Evolutionary conservation across 2,329 filamentous ascomycete species (phyloP), one percentile per base, ranked within the genome.

Genomic region (Ascochyta lentis): DNA sequence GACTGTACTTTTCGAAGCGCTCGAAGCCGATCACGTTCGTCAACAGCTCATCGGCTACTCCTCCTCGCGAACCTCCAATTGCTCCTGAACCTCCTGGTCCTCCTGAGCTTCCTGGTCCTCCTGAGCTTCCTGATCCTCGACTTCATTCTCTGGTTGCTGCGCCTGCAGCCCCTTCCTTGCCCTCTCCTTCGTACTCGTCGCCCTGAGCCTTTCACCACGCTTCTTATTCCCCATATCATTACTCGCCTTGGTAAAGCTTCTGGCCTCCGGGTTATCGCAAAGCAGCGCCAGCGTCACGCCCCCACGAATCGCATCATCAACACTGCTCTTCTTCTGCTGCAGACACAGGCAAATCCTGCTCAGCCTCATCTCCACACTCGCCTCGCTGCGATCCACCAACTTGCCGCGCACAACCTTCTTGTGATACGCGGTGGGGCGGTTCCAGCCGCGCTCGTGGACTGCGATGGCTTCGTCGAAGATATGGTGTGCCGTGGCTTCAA

Each of bases 401-500:
- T 65, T 63, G 19, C 71, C 70, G 26, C 71, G 66, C 29, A 63
- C 58, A 3, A 58, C 58, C 16, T 64, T 49, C 50, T 67, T 68
- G 58, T 70, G 59, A 58, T 72, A 71, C 7, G 69, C 34, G 0
- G 16, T 24, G 0, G 64, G 60, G 3, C 58, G 55, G 19, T 26
- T 60, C 60, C 61, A 73, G 33, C 71, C 71, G 7, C 49, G 45
- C 46, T 65, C 62, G 56, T 74, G 69, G 6, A 72, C 67, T 0
- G 54, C 54, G 15, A 70, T 22, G 7, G 60, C 59, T 3, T 43
- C 29, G 37, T 74, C 71, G 52, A 74, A 73, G 51, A 73, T 34
- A 24, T 68, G 51, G 59, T 73, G 70, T 1, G 70, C 69, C 0
- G 60, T 53, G 26, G 71, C 68, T 31, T 74, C 70, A 4, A 74